Conservation (phyloP, 371 early-diverging fungal genomes). For the Mucor piriformis region DNA sequence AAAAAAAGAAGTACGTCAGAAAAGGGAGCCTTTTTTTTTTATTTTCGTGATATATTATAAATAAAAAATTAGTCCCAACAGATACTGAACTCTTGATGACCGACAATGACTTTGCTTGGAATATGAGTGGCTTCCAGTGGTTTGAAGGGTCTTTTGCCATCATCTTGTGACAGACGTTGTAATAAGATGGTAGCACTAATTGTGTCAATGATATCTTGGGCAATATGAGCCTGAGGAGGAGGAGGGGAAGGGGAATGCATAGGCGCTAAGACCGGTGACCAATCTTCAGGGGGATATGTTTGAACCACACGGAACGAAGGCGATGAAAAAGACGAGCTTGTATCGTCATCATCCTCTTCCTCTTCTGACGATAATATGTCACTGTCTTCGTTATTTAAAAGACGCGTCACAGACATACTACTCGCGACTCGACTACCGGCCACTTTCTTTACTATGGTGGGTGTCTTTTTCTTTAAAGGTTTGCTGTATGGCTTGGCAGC, state of each 20-base stretch:
- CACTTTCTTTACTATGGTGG: neutral
- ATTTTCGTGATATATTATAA: neutral
- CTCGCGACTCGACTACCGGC: slow-evolving; percentile 10
- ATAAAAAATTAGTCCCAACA: slow-evolving; percentile 31
- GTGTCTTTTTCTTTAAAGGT: slow-evolving; percentile 8
- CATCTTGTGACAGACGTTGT: slow-evolving; percentile 59
- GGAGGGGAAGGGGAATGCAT: neutral
- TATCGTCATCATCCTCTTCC: slow-evolving; percentile 4
- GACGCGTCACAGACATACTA: slow-evolving; percentile 37
- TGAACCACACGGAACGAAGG: slow-evolving; percentile 39
- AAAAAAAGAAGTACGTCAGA: neutral
- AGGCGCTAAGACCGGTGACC: slow-evolving; percentile 7
- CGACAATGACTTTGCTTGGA: slow-evolving; percentile 41
- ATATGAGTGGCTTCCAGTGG: slow-evolving; percentile 28
- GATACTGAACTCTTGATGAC: slow-evolving; percentile 38
- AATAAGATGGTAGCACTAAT: slow-evolving; percentile 58
- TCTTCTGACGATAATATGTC: slow-evolving; percentile 9
- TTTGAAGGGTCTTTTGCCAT: slow-evolving; percentile 54
- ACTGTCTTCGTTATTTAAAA: slow-evolving; percentile 26
- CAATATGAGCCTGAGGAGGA: slow-evolving; percentile 6
- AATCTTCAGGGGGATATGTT: slow-evolving; percentile 21
- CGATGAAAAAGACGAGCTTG: slow-evolving; percentile 20
- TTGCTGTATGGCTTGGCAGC: slow-evolving; percentile 4
- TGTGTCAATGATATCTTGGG: slow-evolving; percentile 53
- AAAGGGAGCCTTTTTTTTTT: neutral